Evolutionary conservation across 2,329 filamentous ascomycete species (phyloP), one percentile per base, ranked within the genome.

Genomic region (Ceratocystis huliohia): DNA sequence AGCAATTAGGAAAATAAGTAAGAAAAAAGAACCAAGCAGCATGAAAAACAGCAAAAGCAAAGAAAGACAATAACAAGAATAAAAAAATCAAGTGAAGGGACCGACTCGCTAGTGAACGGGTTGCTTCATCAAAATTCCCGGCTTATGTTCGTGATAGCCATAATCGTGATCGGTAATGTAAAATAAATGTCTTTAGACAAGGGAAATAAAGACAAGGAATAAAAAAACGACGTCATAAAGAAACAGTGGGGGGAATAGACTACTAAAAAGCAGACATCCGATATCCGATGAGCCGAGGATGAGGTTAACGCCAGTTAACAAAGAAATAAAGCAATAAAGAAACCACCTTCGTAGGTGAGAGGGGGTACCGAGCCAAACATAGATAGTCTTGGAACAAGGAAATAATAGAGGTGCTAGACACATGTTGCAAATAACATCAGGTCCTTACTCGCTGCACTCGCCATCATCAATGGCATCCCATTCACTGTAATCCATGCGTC

Each of bases 31-130:
- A 56, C 64, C 33, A 65, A 37, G 22, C 41, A 65, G 13, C 28
- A 59, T 28, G n/a, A 61, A 37, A 57, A 62, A 64, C 50, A 53
- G 48, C 45, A 10, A 69, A 69, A n/a, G 64, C 63, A 63, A 69
- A 69, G 68, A 67, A 66, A 68, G 67, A 70, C 65, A 62, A 61
- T 63, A 68, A 67, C 37, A 50, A 48, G 56, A 66, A 66, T 63
- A n/a, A 66, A 63, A 20, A 53, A 41, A 20, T 13, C 7, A 65
- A 50, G 64, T 20, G n/a, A 67, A 53, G 28, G n/a, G 22, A 37
- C 53, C 13, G 33, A 5, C 56, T 37, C 17, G 17, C 56, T 59
- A 8, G 17, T 59, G 28, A 13, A 15, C 56, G 25, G 20, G 2
- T 33, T 28, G 25, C 56, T 59, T 59, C 30, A 59, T 57, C 13